Base-by-base conservation (phyloP, 768 basidiomycete genomes). In the Hydnum rufescens region DNA sequence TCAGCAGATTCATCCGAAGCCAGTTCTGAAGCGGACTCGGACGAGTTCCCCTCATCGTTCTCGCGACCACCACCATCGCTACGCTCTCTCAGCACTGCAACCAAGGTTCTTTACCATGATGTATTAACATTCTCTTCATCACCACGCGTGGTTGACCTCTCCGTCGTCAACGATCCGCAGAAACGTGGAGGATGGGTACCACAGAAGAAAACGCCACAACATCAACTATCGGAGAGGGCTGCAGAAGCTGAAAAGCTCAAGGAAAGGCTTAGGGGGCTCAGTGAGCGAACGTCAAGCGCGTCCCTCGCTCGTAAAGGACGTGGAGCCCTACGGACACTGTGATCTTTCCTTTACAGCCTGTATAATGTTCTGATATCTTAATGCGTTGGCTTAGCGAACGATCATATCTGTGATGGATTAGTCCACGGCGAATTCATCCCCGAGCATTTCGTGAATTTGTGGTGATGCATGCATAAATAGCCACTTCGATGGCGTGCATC, bases 101-200 rank as follows among this genome's bases (percentile, higher is more conserved):
- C 84, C 1, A 93, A 85, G 64, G 63, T 80, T 39, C 70, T 99
- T 19, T 90, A 86, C 60, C 76, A 82, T n/a, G 85, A 93, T 57
- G 82, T 96, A 5, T 79, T 92, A 59, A 72, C 74, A 57, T 86
- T 83, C 64, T 85, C 89, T 1, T 78, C 88, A 0, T 76, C 78
- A 2, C 82, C 86, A 0, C 73, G 75, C 3, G 80, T 99, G 28
- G 83, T 99, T 32, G 92, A 97, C 64, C 69, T 99, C 25, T 78
- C 82, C 0, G 58, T 31, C n/a, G 32, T 61, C 32, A 60, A 59
- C 51, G n/a, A n/a, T n/a, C n/a, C n/a, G n/a, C 54, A 51, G 31
- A 51, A 53, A 31, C 44, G 13, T 13, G 72, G 72, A 58, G 72
- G 73, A 23, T 93, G 90, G 90, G 67, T 82, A 62, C 82, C 83